Evolutionary conservation across 192 early-diverging fungal species (phyloP), one percentile per base, ranked within the genome.

Genomic region (Rhizophagus prolifer): DNA sequence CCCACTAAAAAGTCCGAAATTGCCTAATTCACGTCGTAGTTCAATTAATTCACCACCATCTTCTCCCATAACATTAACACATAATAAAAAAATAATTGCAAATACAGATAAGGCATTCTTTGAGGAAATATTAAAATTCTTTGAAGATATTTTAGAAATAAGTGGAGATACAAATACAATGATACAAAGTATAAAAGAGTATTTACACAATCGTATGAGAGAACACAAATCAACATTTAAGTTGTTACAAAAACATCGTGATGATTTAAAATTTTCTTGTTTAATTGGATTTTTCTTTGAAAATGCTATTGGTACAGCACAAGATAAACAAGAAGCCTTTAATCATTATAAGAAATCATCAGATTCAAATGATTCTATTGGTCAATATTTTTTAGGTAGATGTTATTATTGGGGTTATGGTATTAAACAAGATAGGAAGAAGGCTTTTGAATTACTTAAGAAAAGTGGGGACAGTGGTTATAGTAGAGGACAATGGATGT

Each of bases 181-280:
- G 65, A 67, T 67, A 12, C 30, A 28, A 36, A 67, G 21, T 21
- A 13, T 67, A 30, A 67, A 67, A 38, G 65, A 38, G 23, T 67
- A 67, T 67, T 67, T 67, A 38, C 65, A 67, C 12, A 67, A 67
- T 67, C 30, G 34, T 41, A 38, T 16, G 30, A 34, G 65, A 34
- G 65, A 67, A 67, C 65, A 67, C n/a, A 67, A 67, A 38, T 67
- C 65, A 34, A 67, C 65, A 9, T 36, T 67, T 41, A 67, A 67
- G 41, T 38, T 10, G 21, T 38, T 67, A 36, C 16, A 3, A 13
- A 14, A 2, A 21, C 36, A 67, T 67, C 30, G 30, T n/a, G 19
- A 67, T 38, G 36, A 67, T 23, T 19, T 36, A n/a, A n/a, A 8
- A 38, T 67, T 67, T 14, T 14, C 19, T 38, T 38, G 31, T 41